Evolutionary conservation across 2,329 filamentous ascomycete genomes (phyloP).

Genomic region (Fusarium verrucosum): DNA sequence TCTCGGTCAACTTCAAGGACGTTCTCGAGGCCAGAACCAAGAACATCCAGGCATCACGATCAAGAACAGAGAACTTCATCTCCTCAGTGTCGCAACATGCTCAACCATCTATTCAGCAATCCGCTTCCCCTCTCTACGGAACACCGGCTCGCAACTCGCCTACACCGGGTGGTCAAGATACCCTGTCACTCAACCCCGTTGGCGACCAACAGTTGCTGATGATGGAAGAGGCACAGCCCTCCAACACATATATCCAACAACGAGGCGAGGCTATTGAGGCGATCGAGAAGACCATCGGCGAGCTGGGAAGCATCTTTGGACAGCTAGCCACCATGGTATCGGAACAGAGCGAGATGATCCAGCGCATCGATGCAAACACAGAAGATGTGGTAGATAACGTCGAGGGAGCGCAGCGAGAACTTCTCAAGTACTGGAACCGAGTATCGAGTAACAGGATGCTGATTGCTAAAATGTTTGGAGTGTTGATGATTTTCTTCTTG

Average conservation of each 20-base stretch:
- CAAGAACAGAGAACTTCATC: constrained; percentile 95
- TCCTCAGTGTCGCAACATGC: constrained; percentile 84
- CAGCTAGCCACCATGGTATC: constrained; percentile 97
- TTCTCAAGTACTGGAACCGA: constrained; percentile 96
- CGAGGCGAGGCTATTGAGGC: constrained; percentile 95
- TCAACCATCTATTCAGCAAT: constrained; percentile 73
- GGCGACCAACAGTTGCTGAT: constrained; percentile 87
- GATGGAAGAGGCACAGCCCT: constrained; percentile 88
- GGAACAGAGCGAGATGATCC: constrained; percentile 97
- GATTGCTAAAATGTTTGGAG: constrained; percentile 80
- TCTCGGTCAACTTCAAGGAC: constrained; percentile 96
- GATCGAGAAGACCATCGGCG: constrained; percentile 93
- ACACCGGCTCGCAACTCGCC: constrained; percentile 75
- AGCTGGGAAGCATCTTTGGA: constrained; percentile 89
- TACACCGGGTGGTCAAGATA: constrained; percentile 73
- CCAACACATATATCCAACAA: constrained; percentile 91
- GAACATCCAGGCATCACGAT: constrained; percentile 94
- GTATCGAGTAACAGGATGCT: constrained; percentile 97
- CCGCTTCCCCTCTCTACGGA: constrained; percentile 86
- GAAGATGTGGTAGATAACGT: constrained; percentile 99
- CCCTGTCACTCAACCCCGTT: constrained; percentile 83
- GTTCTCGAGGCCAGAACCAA: constrained; percentile 95
- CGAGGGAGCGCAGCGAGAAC: constrained; percentile 91
- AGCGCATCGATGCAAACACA: constrained; percentile 95
- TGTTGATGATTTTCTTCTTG: constrained; percentile 93